Evolutionary conservation across 108 stramenopile species (phyloP).

Genomic region (Fistulifera solaris): DNA sequence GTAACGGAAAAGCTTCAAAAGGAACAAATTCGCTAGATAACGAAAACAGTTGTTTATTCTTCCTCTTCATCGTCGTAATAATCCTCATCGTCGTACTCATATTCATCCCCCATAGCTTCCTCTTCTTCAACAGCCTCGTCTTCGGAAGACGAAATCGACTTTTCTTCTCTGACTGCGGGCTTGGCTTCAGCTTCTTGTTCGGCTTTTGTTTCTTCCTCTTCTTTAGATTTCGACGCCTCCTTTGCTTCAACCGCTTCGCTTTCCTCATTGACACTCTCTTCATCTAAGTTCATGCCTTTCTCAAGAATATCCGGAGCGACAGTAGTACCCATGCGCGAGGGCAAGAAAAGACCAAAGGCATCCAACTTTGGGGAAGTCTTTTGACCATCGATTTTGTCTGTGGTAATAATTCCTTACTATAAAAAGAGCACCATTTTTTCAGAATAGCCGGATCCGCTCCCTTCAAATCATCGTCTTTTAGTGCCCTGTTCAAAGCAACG

Average conservation of each 20-base stretch:
- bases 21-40: no score
- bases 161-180: constrained; percentile 7
- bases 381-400: constrained; percentile 79
- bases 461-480: constrained; percentile 41
- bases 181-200: constrained; percentile 10
- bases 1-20: no score
- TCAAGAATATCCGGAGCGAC: constrained; percentile 64
- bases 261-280: not conserved
- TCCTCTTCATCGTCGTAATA: constrained; percentile 18
- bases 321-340: constrained; percentile 71
- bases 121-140: constrained; percentile 14
- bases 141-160: not conserved
- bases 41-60: no score
- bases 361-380: constrained; percentile 71
- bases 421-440: constrained; percentile 81
- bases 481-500: constrained; percentile 56
- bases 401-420: constrained; percentile 66
- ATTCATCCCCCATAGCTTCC: constrained; percentile 10
- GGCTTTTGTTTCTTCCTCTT: constrained; percentile 9
- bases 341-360: constrained; percentile 76
- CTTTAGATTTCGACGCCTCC: not conserved
- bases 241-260: constrained; percentile 2
- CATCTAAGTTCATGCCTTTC: constrained; percentile 63
- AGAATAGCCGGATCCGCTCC: constrained; percentile 48
- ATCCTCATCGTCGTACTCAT: constrained; percentile 17